A percentile compares a stretch with the other conserved stretches of the same genome.
Evolutionary conservation across 176 grass and related monocot genomes (phyloP).

Genomic region (Oryza longistaminata): DNA sequence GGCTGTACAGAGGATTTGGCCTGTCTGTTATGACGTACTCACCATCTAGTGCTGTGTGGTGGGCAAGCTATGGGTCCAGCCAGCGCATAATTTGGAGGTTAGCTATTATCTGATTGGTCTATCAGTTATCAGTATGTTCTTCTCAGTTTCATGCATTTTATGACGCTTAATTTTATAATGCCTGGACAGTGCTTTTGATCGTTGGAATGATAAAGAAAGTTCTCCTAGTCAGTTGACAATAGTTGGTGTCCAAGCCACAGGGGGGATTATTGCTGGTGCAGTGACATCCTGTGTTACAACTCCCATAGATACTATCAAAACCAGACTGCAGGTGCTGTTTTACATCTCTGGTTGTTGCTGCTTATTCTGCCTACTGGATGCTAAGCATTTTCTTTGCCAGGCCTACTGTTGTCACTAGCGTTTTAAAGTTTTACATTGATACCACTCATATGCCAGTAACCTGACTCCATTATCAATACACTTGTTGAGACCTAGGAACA

Average conservation of each 20-base stretch:
- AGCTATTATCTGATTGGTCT: conserved; percentile 21
- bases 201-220: conserved; percentile 52
- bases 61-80: conserved; percentile 96
- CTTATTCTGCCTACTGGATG: conserved; percentile 25
- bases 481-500: conserved; percentile 17
- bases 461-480: conserved; percentile 24
- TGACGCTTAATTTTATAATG: conserved; percentile 22
- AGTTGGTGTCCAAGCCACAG: conserved; percentile 89
- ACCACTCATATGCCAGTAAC: not conserved
- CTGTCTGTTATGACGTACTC: conserved; percentile 92
- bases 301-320: conserved; percentile 98
- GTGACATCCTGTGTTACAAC: conserved; percentile 91
- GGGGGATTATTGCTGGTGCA: conserved; percentile 81
- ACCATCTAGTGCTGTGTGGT: conserved; percentile 95
- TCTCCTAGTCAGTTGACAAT: conserved; percentile 69
- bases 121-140: not conserved
- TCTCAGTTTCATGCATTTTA: not conserved
- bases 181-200: conserved; percentile 60
- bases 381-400: not conserved
- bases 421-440: not conserved
- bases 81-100: conserved; percentile 96
- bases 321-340: conserved; percentile 70
- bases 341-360: conserved; percentile 27
- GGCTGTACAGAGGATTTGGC: conserved; percentile 94
- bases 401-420: conserved; percentile 6